Percentiles rank a stretch among this genome's conserved stretches.
These are phyloP conservation scores for Penicillium rolfsii DNA, from an alignment of 2,329 filamentous ascomycete genomes.

Conservation along the genomic window DNA sequence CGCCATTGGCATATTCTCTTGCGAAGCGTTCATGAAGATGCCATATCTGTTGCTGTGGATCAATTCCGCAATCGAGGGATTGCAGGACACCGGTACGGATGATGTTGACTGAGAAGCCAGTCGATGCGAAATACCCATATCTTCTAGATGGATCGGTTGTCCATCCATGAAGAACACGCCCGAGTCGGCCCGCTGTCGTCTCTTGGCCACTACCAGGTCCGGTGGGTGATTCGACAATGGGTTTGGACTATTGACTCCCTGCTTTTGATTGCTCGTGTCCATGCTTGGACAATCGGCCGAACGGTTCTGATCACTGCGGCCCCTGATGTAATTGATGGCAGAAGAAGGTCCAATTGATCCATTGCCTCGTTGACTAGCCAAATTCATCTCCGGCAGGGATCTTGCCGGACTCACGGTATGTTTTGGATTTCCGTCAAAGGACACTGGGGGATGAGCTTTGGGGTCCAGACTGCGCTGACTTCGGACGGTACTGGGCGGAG, in stretches of 20 bases:
- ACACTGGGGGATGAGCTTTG: neutral
- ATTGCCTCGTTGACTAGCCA: conserved; percentile 4
- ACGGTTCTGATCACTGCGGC: conserved; percentile 9
- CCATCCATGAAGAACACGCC: conserved; percentile 21
- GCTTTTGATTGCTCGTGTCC: conserved; percentile 6
- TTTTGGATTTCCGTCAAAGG: neutral
- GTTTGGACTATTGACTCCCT: conserved; percentile 17
- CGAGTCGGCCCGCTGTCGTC: conserved; percentile 22
- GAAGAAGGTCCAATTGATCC: neutral
- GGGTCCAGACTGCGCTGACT: neutral
- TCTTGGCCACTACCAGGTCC: conserved; percentile 32
- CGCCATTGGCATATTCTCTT: conserved; percentile 18
- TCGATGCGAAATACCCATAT: conserved; percentile 35
- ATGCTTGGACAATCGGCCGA: conserved; percentile 20
- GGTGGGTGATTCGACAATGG: conserved; percentile 21
- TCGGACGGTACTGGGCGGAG: conserved; percentile 19
- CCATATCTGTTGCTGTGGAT: conserved; percentile 19
- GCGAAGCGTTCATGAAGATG: conserved; percentile 13
- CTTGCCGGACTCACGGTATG: conserved; percentile 5
- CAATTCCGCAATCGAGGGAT: conserved; percentile 29
- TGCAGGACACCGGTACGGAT: conserved; percentile 26
- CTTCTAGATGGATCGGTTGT: conserved; percentile 32
- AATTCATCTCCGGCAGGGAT: conserved; percentile 18
- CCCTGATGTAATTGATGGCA: neutral
- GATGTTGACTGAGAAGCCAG: conserved; percentile 31